These are phyloP conservation scores for Ilyonectria destructans DNA, from an alignment of 2,329 filamentous ascomycete genomes.

Conservation along the genomic window DNA sequence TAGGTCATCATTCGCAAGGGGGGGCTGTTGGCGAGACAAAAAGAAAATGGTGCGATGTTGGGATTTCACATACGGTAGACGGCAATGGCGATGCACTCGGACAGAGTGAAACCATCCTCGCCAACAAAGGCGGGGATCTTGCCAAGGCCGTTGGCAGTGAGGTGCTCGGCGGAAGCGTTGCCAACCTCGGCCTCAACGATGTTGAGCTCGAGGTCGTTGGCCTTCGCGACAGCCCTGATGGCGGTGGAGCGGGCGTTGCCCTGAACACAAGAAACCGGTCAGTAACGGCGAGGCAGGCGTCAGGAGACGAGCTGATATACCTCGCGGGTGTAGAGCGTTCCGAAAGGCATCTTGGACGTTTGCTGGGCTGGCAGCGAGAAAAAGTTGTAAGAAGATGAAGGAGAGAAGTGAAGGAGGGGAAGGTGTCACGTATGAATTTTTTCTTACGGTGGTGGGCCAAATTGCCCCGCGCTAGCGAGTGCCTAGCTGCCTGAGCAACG, in stretches of 20 bases:
- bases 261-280: constrained; percentile 65
- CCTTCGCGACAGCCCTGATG: constrained; percentile 95
- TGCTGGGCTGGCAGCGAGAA: constrained; percentile 48
- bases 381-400: constrained; percentile 47
- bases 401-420: constrained; percentile 40
- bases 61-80: constrained; percentile 88
- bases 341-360: constrained; percentile 88
- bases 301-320: constrained; percentile 65
- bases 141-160: constrained; percentile 88
- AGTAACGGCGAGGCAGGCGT: constrained; percentile 52
- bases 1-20: constrained; percentile 76
- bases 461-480: constrained; percentile 54
- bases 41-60: constrained; percentile 50
- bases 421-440: constrained; percentile 54
- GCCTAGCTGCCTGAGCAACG: constrained; percentile 49
- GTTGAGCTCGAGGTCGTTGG: constrained; percentile 95
- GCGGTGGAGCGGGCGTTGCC: constrained; percentile 91
- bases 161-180: constrained; percentile 82
- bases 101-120: constrained; percentile 90
- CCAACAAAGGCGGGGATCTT: constrained; percentile 96
- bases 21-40: constrained; percentile 35
- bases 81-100: constrained; percentile 93
- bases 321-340: constrained; percentile 93
- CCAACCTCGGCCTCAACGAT: constrained; percentile 80
- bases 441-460: constrained; percentile 47